Evolutionary conservation across 345 rosid species (phyloP).

Genomic region (Toxicodendron radicans): DNA sequence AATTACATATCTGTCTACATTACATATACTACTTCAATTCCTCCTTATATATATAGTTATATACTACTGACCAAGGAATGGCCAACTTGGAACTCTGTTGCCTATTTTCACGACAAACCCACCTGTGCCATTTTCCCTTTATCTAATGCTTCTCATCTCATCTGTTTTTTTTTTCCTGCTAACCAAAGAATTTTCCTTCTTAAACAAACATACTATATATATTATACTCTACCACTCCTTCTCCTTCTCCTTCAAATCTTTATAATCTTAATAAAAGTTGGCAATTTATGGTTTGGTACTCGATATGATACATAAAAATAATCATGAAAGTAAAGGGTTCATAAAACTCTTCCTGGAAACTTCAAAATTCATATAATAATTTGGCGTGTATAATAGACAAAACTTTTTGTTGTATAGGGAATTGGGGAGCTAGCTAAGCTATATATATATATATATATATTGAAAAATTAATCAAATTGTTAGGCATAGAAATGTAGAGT

Average conservation of each 20-base stretch:
- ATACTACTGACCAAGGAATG: conserved; percentile 28
- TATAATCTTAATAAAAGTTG: too few relatives aligned
- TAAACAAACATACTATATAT: neutral
- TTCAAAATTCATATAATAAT: neutral
- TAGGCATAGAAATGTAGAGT: neutral
- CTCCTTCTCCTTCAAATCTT: too few relatives aligned
- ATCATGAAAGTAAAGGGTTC: too few relatives aligned
- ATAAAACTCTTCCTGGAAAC: too few relatives aligned
- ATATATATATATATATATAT: too few relatives aligned
- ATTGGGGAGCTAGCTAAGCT: too few relatives aligned
- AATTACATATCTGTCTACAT: neutral
- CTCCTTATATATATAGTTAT: neutral
- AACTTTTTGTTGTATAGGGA: neutral
- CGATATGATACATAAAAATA: too few relatives aligned
- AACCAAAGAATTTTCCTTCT: too few relatives aligned
- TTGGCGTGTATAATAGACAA: neutral
- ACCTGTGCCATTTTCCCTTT: conserved; percentile 23
- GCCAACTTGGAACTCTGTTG: conserved; percentile 39
- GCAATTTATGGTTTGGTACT: too few relatives aligned
- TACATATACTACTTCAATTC: neutral
- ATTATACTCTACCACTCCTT: too few relatives aligned
- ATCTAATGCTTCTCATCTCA: conserved; percentile 5
- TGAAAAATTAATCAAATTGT: neutral
- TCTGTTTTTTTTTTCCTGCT: neutral
- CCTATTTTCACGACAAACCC: conserved; percentile 36